A percentile compares a stretch with the other conserved stretches of the same genome.
Conservation (phyloP, 2,329 filamentous ascomycete genomes). For the Paecilomyces formosus region DNA sequence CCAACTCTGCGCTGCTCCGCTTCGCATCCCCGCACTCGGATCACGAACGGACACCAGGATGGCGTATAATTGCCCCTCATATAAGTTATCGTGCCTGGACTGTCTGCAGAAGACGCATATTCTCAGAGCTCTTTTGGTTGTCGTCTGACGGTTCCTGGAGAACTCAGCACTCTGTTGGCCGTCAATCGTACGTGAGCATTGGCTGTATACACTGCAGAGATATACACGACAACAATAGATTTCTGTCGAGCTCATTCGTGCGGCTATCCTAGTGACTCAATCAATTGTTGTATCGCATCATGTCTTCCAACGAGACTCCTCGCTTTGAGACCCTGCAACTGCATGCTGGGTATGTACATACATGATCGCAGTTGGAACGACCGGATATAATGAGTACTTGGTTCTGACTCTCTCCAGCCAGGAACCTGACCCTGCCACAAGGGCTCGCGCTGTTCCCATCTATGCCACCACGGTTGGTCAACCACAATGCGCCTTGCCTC, state of each 20-base stretch:
- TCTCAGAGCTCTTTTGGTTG: not conserved
- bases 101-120: not conserved
- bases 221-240: not conserved
- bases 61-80: not conserved
- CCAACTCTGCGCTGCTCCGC: not conserved
- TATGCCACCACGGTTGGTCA: constrained; percentile 71
- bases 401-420: constrained; percentile 49
- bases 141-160: not conserved
- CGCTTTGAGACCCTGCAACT: constrained; percentile 82
- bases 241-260: not conserved
- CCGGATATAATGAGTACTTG: constrained; percentile 1
- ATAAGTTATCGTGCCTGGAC: not conserved
- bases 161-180: not conserved
- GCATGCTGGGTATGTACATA: constrained; percentile 61
- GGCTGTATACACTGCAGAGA: not conserved
- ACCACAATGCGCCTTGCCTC: too few relatives aligned
- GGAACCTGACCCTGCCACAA: constrained; percentile 70
- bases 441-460: constrained; percentile 87
- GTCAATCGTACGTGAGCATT: not conserved
- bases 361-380: not conserved
- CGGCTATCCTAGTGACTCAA: not conserved
- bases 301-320: constrained; percentile 28
- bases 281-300: constrained; percentile 9
- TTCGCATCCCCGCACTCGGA: not conserved
- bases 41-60: not conserved